phyloP scores from a whole-genome alignment of 2,329 filamentous ascomycete genomes.

The Tympanopsis confertula region DNA sequence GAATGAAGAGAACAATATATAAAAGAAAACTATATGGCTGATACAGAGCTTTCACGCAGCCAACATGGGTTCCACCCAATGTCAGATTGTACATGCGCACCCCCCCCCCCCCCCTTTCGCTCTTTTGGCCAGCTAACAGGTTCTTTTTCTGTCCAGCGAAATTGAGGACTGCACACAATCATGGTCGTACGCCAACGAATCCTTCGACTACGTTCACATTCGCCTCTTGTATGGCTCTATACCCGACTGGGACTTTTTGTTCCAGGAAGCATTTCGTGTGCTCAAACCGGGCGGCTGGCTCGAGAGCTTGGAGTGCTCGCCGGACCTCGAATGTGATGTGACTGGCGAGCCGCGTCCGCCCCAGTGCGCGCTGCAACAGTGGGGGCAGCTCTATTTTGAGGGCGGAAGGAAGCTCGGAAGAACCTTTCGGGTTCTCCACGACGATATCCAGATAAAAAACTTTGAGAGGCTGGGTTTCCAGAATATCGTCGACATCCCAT shows the following conservation, averaged over 20 bases:
- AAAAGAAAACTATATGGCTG: too few species aligned
- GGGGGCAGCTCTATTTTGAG: constrained; percentile 14
- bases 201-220: constrained; percentile 14
- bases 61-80: constrained; percentile 5
- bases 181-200: constrained; percentile 10
- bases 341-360: too few species aligned
- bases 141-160: too few species aligned
- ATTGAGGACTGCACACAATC: constrained; percentile 14
- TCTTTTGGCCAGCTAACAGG: too few species aligned
- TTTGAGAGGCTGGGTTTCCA: constrained; percentile 45
- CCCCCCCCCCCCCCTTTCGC: neutral
- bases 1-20: constrained; percentile 21
- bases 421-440: constrained; percentile 36
- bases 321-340: neutral
- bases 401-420: constrained; percentile 29
- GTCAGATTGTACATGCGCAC: neutral
- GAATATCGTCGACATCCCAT: constrained; percentile 37
- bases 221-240: constrained; percentile 13
- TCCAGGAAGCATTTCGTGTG: constrained; percentile 8
- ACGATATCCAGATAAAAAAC: constrained; percentile 34
- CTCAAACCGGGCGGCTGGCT: constrained; percentile 38
- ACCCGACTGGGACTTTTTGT: constrained; percentile 10
- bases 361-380: neutral
- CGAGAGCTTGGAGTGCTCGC: constrained; percentile 5
- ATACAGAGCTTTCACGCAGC: too few species aligned